Percentiles rank a stretch among this genome's conserved stretches.
phyloP scores from a whole-genome alignment of 2,329 filamentous ascomycete species.

The Orbilia blumenaviensis region DNA sequence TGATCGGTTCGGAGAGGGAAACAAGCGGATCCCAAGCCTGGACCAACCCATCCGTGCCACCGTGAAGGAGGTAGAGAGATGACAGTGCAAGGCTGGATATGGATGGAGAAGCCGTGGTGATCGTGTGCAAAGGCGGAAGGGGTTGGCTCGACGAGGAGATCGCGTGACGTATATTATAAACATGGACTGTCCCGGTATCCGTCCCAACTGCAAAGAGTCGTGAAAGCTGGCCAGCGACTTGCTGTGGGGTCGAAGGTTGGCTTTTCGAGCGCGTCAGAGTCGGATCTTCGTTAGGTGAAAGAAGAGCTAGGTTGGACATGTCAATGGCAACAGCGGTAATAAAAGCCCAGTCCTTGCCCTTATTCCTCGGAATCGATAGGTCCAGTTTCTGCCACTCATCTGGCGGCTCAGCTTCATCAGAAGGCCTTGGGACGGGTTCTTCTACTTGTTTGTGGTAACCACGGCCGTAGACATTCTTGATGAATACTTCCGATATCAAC shows the following conservation, averaged over 20 bases:
- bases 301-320: constrained; percentile 74
- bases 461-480: constrained; percentile 41
- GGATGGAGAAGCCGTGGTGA: constrained; percentile 89
- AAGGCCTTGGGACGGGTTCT: constrained; percentile 31
- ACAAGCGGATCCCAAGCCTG: constrained; percentile 97
- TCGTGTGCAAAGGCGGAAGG: constrained; percentile 76
- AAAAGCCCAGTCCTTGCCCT: constrained; percentile 65
- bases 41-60: constrained; percentile 91
- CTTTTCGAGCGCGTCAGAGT: constrained; percentile 64
- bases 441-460: constrained; percentile 39
- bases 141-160: constrained; percentile 64
- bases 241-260: constrained; percentile 61
- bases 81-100: constrained; percentile 84
- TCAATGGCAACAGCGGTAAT: constrained; percentile 79
- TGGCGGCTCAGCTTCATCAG: constrained; percentile 31
- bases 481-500: constrained; percentile 44
- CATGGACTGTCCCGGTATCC: constrained; percentile 75
- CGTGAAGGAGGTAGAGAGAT: constrained; percentile 87
- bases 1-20: constrained; percentile 78
- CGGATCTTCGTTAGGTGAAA: constrained; percentile 81
- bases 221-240: constrained; percentile 84
- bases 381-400: constrained; percentile 26
- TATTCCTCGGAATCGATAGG: constrained; percentile 34
- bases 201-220: constrained; percentile 85
- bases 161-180: constrained; percentile 84